These are phyloP conservation scores for Petunia hybrid DNA, from an alignment of 305 asterid genomes.

Conservation along the genomic window DNA sequence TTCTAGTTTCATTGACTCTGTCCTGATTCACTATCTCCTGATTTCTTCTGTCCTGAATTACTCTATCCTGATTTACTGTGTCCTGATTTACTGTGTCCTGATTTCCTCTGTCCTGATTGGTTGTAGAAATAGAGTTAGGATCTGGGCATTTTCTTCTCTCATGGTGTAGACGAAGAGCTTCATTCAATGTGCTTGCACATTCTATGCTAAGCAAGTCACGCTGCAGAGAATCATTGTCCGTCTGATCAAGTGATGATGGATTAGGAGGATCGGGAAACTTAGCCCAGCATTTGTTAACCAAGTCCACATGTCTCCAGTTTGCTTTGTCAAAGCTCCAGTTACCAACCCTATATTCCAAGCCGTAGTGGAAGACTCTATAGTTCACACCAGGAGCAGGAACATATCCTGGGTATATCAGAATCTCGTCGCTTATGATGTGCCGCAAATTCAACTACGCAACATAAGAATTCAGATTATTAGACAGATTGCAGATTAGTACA, in stretches of 20 bases:
- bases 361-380: conserved; percentile 87
- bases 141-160: conserved; percentile 60
- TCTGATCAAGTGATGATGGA: conserved; percentile 62
- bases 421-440: conserved; percentile 72
- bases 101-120: conserved; percentile 18
- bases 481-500: conserved; percentile 2
- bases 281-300: conserved; percentile 80
- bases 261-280: conserved; percentile 87
- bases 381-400: conserved; percentile 73
- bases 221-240: conserved; percentile 51
- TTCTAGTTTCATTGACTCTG: conserved; percentile 29
- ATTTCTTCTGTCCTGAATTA: not conserved
- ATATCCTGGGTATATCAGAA: conserved; percentile 85
- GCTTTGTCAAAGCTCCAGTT: conserved; percentile 96
- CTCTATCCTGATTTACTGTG: conserved; percentile 39
- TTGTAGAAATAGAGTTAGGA: conserved; percentile 51
- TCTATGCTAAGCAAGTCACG: conserved; percentile 94
- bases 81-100: conserved; percentile 38
- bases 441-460: conserved; percentile 73
- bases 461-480: conserved; percentile 24
- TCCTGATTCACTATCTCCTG: conserved; percentile 25
- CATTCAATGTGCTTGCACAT: conserved; percentile 69
- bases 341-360: conserved; percentile 82
- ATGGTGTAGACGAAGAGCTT: conserved; percentile 70
- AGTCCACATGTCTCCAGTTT: conserved; percentile 75